Conservation (phyloP, 148 eudicot species). For the Amaranthus palmeri region DNA sequence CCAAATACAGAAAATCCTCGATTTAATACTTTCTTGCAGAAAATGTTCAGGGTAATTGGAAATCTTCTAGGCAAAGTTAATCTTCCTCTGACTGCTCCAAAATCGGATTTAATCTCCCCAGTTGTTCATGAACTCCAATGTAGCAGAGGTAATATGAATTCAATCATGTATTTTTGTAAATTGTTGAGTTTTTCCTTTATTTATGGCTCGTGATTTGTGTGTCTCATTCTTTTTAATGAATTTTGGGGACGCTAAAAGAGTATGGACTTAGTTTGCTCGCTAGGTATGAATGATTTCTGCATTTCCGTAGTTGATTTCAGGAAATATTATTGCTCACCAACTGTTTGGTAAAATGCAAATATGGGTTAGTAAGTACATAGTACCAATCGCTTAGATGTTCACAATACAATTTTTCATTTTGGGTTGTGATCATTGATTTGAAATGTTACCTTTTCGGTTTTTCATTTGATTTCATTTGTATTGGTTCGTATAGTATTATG, state of each 20-base stretch:
- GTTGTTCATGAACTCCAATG: constrained; percentile 11
- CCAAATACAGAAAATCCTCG: neutral
- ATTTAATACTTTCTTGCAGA: neutral
- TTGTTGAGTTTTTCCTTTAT: neutral
- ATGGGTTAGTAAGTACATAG: neutral
- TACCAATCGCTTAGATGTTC: no score
- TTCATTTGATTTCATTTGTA: no score
- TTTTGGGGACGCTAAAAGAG: neutral
- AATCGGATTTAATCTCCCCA: constrained; percentile 4
- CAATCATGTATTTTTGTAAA: neutral
- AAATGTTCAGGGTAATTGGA: constrained; percentile 24
- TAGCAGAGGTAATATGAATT: constrained; percentile 14
- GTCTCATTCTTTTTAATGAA: neutral
- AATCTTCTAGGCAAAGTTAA: constrained; percentile 15
- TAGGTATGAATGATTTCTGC: neutral
- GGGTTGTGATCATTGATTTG: no score
- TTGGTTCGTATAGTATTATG: no score
- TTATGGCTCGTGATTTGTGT: neutral
- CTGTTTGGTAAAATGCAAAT: constrained; percentile 26
- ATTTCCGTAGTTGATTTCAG: neutral
- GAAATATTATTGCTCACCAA: constrained; percentile 4
- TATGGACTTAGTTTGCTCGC: neutral
- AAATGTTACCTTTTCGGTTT: no score
- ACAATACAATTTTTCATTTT: no score
- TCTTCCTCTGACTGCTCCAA: neutral